Conservation (phyloP, 805 yeast genomes). For the Candida gorgasii region DNA sequence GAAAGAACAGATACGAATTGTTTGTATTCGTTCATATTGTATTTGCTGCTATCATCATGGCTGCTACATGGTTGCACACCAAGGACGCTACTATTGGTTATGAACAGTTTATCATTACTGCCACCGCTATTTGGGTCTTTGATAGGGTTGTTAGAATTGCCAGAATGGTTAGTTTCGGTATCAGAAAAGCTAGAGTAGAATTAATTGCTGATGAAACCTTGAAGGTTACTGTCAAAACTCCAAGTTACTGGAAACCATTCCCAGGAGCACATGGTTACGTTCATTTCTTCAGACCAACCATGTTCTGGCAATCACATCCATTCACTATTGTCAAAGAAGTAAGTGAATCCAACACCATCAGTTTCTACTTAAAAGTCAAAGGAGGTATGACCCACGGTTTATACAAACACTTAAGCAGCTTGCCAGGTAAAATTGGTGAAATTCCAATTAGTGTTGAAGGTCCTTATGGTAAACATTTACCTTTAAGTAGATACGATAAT, state of each 20-base stretch:
- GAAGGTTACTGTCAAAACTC: constrained; percentile 48
- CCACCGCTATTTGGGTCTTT: constrained; percentile 37
- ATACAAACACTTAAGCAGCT: constrained; percentile 31
- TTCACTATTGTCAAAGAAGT: constrained; percentile 35
- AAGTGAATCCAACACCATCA: constrained; percentile 38
- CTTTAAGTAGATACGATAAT: constrained; percentile 32
- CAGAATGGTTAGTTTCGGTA: constrained; percentile 34
- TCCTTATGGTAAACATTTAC: constrained; percentile 36
- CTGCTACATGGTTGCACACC: constrained; percentile 61
- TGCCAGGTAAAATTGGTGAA: constrained; percentile 30
- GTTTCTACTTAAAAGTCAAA: constrained; percentile 47
- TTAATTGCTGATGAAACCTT: constrained; percentile 43
- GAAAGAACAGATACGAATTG: constrained; percentile 65
- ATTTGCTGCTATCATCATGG: constrained; percentile 42
- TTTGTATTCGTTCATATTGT: constrained; percentile 25
- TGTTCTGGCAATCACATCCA: constrained; percentile 50
- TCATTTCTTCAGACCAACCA: constrained; percentile 38
- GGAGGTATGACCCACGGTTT: constrained; percentile 42
- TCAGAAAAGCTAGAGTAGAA: constrained; percentile 34
- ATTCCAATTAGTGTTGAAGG: constrained; percentile 40
- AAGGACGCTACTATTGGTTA: constrained; percentile 23
- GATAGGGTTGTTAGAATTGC: constrained; percentile 34
- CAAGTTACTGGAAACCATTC: constrained; percentile 45
- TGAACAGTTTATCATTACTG: constrained; percentile 27
- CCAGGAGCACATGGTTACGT: constrained; percentile 43